A percentile compares a stretch with the other conserved stretches of the same genome.
Conservation (phyloP, 2,329 filamentous ascomycete species). For the Alternaria metachromatica region DNA sequence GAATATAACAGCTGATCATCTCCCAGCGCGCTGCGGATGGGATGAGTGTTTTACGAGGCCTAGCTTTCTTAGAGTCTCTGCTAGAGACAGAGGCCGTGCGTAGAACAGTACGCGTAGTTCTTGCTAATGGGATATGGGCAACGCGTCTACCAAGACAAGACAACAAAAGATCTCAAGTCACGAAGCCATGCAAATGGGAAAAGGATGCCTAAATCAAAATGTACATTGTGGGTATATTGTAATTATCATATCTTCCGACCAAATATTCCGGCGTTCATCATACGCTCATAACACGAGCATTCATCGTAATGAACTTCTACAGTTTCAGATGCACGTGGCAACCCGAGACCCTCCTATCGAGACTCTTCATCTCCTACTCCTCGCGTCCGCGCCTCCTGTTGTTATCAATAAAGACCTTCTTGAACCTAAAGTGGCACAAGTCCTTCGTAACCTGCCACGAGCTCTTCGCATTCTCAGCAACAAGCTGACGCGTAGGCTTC, state of each 20-base stretch:
- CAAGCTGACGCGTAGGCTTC: constrained; percentile 67
- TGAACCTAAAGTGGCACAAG: constrained; percentile 52
- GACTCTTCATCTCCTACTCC: constrained; percentile 5
- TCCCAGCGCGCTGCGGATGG: background rate
- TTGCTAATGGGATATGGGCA: background rate
- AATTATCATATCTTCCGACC: background rate
- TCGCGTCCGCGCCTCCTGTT: constrained; percentile 23
- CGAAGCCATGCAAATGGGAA: too few species aligned
- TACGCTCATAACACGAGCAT: background rate
- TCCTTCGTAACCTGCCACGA: constrained; percentile 55
- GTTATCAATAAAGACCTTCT: constrained; percentile 56
- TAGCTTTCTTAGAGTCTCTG: background rate
- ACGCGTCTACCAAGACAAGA: background rate
- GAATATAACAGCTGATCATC: background rate
- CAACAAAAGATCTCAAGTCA: background rate
- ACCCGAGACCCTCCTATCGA: background rate
- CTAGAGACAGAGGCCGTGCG: background rate
- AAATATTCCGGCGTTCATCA: background rate
- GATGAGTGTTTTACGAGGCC: background rate
- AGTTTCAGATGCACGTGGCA: background rate
- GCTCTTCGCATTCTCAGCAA: constrained; percentile 55
- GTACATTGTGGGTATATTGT: background rate
- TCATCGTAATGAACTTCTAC: background rate
- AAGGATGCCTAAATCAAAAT: background rate
- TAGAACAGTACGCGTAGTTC: background rate